These are phyloP conservation scores for Sclerotinia nivalis DNA, from an alignment of 2,329 filamentous ascomycete genomes.

Conservation along the genomic window DNA sequence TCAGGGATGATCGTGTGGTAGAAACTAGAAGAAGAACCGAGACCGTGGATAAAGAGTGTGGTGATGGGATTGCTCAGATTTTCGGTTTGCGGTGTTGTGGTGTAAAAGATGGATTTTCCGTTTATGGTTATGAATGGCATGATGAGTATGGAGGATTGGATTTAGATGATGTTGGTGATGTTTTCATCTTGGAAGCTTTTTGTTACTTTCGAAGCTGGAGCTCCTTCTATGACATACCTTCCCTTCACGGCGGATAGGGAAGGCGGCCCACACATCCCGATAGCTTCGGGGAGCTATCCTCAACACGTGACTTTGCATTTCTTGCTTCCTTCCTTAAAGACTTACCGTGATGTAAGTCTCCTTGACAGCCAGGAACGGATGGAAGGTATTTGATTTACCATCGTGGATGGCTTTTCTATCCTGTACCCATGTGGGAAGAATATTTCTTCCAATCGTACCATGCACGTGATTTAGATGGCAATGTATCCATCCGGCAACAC, in stretches of 20 bases:
- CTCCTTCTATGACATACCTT: background rate
- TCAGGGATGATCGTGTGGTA: background rate
- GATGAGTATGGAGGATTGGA: background rate
- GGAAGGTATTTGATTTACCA: background rate
- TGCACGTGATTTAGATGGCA: background rate
- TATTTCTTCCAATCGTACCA: background rate
- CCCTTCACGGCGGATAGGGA: background rate
- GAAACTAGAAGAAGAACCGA: constrained; percentile 20
- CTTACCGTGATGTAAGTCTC: background rate
- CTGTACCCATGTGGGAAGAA: too few relatives aligned
- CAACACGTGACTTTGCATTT: background rate
- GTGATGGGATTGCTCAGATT: background rate
- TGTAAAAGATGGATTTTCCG: constrained; percentile 22
- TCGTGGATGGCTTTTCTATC: too few relatives aligned
- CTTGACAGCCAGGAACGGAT: too few relatives aligned
- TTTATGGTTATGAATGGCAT: constrained; percentile 17
- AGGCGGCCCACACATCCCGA: background rate
- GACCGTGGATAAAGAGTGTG: constrained; percentile 13
- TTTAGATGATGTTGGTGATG: background rate
- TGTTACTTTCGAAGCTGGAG: background rate
- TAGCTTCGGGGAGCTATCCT: background rate
- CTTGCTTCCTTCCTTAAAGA: background rate
- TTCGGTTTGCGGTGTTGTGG: background rate
- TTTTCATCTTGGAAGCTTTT: background rate
- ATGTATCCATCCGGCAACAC: background rate